Base-by-base conservation (phyloP, 306 rosid species). In the Lablab purpureus region DNA sequence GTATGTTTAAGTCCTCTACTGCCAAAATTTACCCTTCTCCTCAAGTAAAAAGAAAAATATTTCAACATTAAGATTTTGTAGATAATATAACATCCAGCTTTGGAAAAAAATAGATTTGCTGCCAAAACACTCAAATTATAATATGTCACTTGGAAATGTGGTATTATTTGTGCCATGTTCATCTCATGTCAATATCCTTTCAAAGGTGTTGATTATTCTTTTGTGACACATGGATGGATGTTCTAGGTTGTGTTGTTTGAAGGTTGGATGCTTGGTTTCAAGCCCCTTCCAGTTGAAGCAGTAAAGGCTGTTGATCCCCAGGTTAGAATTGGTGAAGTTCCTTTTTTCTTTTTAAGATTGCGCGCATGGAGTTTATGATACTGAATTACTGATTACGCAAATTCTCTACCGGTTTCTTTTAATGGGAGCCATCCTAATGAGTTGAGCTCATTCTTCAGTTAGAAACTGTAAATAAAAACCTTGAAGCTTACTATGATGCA, bases 231-330 rank as follows among this genome's bases (percentile, higher is more conserved):
- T 43, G 49, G 47, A 65, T 84, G 88, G 86, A 77, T 65, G 59
- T 47, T 84, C 25, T 82, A 95, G 99, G 97, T 56, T 71, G 86
- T 95, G 86, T 77, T 95, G 75, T 90, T 93, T 51, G 99, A 95
- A 88, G 99, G 98, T 58, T 95, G 97, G 99, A 95, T 93, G 98
- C 98, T 95, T 74, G 99, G 99, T 59, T 95, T 93, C 91, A 90
- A 85, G 82, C 94, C 98, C 25, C 75, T 87, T 84, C 94, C 97
- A 2, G 46, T 71, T 43, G 97, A 95, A 79, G 84, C 58, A 54
- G 97, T 93, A 51, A 89, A 82, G 81, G 86, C 71, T 0, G 88
- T 93, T 77, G 92, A 96, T 90, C 94, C 97, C 56, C 97, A 92
- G 93, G 99, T 95, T 75, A 83, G 88, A 69, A 79, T 22, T 41